Percentiles rank a stretch among this genome's conserved stretches.
Conservation (phyloP, 108 stramenopile species). For the Fragilaria crotonensis region DNA sequence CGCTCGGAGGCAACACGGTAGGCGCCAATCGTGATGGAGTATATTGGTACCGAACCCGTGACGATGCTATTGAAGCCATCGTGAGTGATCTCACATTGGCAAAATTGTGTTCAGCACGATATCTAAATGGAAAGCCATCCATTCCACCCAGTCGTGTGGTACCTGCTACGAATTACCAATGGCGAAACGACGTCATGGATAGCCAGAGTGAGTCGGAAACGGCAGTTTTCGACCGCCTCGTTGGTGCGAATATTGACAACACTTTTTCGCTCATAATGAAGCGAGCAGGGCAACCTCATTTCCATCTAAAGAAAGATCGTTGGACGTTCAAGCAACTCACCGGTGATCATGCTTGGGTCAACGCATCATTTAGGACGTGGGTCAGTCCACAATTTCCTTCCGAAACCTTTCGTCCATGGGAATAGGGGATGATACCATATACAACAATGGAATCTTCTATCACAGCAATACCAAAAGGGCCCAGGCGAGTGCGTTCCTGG, state of each 20-base stretch:
- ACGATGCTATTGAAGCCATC: not conserved
- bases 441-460: not conserved
- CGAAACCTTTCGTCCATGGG: not conserved
- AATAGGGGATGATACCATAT: not conserved
- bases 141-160: not conserved
- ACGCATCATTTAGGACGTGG: not conserved
- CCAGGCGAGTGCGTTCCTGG: not conserved
- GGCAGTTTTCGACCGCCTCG: not conserved
- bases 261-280: not conserved
- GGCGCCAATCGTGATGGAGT: not conserved
- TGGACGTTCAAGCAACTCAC: not conserved
- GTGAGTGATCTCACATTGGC: not conserved
- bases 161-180: not conserved
- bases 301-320: not conserved
- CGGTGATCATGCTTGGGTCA: not conserved
- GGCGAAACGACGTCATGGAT: not conserved
- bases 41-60: not conserved
- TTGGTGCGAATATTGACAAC: not conserved
- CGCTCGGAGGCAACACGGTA: not conserved
- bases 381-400: not conserved
- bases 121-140: too few species aligned
- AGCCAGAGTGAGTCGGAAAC: not conserved
- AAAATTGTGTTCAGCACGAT: not conserved
- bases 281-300: not conserved
- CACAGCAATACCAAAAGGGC: not conserved